Evolutionary conservation across 2,329 filamentous ascomycete genomes (phyloP), one percentile per base, ranked within the genome.

Genomic region (Acarospora socialis): DNA sequence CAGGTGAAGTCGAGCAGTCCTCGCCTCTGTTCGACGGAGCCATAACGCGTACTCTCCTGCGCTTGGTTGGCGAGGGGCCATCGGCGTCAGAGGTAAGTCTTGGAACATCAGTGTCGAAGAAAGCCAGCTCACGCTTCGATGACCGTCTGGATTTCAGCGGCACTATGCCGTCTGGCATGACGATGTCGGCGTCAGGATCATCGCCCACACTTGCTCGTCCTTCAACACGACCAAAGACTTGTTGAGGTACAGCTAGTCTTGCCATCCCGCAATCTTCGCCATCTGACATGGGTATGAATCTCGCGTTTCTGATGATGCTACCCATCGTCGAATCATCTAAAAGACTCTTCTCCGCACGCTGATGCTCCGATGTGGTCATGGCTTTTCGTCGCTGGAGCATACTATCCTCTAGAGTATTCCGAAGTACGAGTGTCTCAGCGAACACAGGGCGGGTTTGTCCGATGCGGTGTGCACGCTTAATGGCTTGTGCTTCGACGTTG

Each of bases 401-500:
- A 10, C 77, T 70, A 51, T 94, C 82, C 47, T 94, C 87, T 7
- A 94, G 70, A 7, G 81, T 92, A 35, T 73, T 74, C 33, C 69
- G 70, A 4, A 94, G 59, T 1, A 94, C 77, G 2, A 94, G 59
- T 0, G 84, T 94, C 56, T 94, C 83, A 0, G 93, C 86, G 6
- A 72, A 73, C 0, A 94, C 86, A 0, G 74, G 70, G 37, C 70
- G 76, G 0, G 60, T 74, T 52, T 94, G 86, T 7, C 83, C 84
- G 44, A 94, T 92, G 8, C 87, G 70, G 43, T 92, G 79, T 0
- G 81, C 83, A 48, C 87, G 76, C 38, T 92, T 92, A 40, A 94
- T 82, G 0, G 87, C 87, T 53, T 95, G 87, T 2, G 81, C 83
- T 51, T 92, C 81, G 1, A 92, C 68, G 41, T 81, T 62, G 0